These are phyloP conservation scores for Fusarium sacchari DNA, from an alignment of 2,329 filamentous ascomycete species.

Conservation along the genomic window DNA sequence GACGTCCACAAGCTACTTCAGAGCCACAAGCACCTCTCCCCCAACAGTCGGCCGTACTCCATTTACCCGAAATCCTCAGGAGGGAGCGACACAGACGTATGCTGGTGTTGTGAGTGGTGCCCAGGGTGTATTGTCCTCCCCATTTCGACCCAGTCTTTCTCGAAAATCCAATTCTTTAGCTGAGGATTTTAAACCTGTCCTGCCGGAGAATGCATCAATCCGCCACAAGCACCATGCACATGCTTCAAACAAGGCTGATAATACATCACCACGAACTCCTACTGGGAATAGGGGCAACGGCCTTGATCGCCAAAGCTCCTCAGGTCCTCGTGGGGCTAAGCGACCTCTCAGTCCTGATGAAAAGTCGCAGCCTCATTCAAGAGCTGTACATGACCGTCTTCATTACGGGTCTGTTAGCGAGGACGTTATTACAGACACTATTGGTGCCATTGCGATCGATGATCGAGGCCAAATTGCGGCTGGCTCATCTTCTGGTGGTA, in stretches of 20 bases:
- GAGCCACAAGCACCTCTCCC: constrained; percentile 17
- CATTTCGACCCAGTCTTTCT: constrained; percentile 11
- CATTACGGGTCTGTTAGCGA: constrained; percentile 53
- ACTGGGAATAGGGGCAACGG: neutral
- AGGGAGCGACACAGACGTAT: constrained; percentile 30
- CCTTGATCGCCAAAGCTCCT: constrained; percentile 6
- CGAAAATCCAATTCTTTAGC: constrained; percentile 10
- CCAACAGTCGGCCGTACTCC: constrained; percentile 11
- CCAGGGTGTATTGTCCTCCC: constrained; percentile 7
- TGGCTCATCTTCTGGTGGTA: constrained; percentile 94
- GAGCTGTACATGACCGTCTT: constrained; percentile 33
- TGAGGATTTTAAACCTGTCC: constrained; percentile 4
- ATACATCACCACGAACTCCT: constrained; percentile 20
- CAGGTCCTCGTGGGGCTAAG: constrained; percentile 49
- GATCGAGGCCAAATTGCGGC: constrained; percentile 87
- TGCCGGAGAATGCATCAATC: constrained; percentile 1
- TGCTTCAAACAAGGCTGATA: constrained; percentile 27
- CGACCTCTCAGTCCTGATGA: constrained; percentile 43
- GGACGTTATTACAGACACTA: constrained; percentile 85
- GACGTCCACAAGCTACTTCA: constrained; percentile 31
- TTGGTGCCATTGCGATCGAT: constrained; percentile 95
- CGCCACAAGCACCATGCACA: constrained; percentile 6
- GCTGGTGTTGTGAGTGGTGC: constrained; percentile 20
- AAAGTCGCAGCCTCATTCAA: constrained; percentile 14
- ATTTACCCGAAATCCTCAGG: constrained; percentile 15